Evolutionary conservation across 75 land plant species (phyloP), one percentile per base, ranked within the genome.

Genomic region (Selaginella moellendorffii): DNA sequence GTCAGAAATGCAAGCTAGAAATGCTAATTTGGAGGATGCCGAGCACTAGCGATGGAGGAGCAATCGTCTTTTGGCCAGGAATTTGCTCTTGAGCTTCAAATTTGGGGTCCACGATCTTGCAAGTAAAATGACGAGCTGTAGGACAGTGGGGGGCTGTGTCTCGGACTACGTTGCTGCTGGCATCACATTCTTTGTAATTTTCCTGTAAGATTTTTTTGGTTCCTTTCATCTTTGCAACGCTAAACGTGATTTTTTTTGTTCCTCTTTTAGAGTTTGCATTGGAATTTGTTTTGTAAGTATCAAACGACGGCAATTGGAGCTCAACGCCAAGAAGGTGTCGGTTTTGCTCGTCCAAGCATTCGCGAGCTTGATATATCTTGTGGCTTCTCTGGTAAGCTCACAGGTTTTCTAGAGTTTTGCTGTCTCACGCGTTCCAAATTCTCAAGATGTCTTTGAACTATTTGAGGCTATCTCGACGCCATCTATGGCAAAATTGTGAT

Each of bases 401-500:
- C 2, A n/a, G 26, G 27, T n/a, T n/a, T n/a, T 26, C 14, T 24
- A 58, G 20, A 0, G 23, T 66, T 66, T 17, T 24, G 28, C n/a
- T n/a, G n/a, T n/a, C n/a, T n/a, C n/a, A n/a, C n/a, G n/a, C n/a
- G n/a, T n/a, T n/a, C n/a, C n/a, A 36, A 5, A 36, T 36, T 24
- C 20, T 64, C 53, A 76, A 82, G 84, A 72, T 82, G 71, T 63
- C 79, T 8, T 18, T 53, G 27, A 64, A 73, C 61, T 70, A 63
- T 52, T 8, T 82, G 26, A 70, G 62, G 52, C 66, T 73, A 14
- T 52, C 54, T 24, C 67, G 63, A 54, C 46, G 71, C 26, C 68
- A 68, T 66, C 52, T 66, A 46, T 78, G 78, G 81, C 69, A 64
- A 27, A 75, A 75, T 54, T 82, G 81, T 65, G 75, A 82, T 67